Evolutionary conservation across 2,329 filamentous ascomycete genomes (phyloP).

Genomic region (Monosporascus sp.): DNA sequence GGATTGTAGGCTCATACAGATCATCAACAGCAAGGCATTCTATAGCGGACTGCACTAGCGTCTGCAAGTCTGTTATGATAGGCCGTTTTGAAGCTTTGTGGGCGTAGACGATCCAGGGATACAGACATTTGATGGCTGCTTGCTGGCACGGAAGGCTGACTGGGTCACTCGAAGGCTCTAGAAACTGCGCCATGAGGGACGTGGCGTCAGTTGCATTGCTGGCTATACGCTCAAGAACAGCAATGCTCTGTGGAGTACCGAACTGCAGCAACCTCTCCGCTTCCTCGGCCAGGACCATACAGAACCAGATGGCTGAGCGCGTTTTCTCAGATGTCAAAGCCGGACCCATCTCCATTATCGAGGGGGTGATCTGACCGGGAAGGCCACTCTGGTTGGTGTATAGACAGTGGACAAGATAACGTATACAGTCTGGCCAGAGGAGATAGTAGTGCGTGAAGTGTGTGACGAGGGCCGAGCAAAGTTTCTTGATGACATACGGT

Average conservation of each 20-base stretch:
- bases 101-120: constrained; percentile 71
- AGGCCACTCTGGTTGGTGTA: constrained; percentile 31
- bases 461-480: constrained; percentile 71
- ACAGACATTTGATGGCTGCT: constrained; percentile 56
- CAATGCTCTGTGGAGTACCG: constrained; percentile 52
- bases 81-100: constrained; percentile 56
- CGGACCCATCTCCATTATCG: constrained; percentile 42
- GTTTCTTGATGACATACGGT: constrained; percentile 63
- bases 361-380: constrained; percentile 34
- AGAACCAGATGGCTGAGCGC: constrained; percentile 60
- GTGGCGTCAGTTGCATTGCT: constrained; percentile 47
- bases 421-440: constrained; percentile 61
- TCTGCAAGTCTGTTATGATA: constrained; percentile 53
- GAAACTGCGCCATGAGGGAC: constrained; percentile 37
- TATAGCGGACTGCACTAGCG: constrained; percentile 55
- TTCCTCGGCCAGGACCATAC: constrained; percentile 59
- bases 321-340: constrained; percentile 45
- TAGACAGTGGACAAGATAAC: constrained; percentile 58
- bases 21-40: constrained; percentile 54
- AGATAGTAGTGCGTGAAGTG: constrained; percentile 68
- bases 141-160: constrained; percentile 33
- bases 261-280: constrained; percentile 49
- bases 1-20: constrained; percentile 55
- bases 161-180: constrained; percentile 22
- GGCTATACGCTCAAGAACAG: constrained; percentile 46